Evolutionary conservation across 495 filamentous ascomycete genomes (phyloP), one percentile per base, ranked within the genome.

Genomic region (Rhypophila decipiens): DNA sequence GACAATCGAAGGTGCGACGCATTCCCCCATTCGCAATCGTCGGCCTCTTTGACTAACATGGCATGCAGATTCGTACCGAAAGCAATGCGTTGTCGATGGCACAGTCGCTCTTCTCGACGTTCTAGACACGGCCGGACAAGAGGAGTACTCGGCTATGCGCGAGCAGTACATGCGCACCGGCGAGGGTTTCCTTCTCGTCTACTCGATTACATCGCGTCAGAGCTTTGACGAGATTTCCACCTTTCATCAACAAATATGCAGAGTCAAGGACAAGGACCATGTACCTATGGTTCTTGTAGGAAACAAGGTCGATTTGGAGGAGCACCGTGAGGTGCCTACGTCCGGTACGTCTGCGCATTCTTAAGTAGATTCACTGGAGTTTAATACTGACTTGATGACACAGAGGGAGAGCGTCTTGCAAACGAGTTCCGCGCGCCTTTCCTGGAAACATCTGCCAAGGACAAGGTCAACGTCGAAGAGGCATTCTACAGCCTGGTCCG

Each of bases 91-190:
- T 46, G 94, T 98, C 66, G 93, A 98, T 65, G 93, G 96, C 58
- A 93, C 97, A 68, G 88, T 96, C 53, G 94, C 93, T 36, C 79
- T 96, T 44, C 84, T 98, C 63, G 93, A 98, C 66, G 91, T 98
- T 44, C 83, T 98, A 58, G 93, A 98, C 67, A 98, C 93, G 40
- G 93, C 93, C 44, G 93, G 93, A 44, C 93, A 98, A 70, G 93
- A 98, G 69, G 93, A 98, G 71, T 98, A 98, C 73, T 95, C 90
- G 31, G 93, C 93, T 43, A 98, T 98, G 93, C 82, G 93, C 53
- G 93, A 98, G 73, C 93, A 98, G 73, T 98, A 98, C 77, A 98
- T 98, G 93, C 86, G 93, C 57, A 98, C 94, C 29, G 93, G 93
- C 61, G 93, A 98, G 72, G 93, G 93, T 36, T 98, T 98, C 72